Evolutionary conservation across 495 filamentous ascomycete genomes (phyloP).

Genomic region (Neurospora sp.): DNA sequence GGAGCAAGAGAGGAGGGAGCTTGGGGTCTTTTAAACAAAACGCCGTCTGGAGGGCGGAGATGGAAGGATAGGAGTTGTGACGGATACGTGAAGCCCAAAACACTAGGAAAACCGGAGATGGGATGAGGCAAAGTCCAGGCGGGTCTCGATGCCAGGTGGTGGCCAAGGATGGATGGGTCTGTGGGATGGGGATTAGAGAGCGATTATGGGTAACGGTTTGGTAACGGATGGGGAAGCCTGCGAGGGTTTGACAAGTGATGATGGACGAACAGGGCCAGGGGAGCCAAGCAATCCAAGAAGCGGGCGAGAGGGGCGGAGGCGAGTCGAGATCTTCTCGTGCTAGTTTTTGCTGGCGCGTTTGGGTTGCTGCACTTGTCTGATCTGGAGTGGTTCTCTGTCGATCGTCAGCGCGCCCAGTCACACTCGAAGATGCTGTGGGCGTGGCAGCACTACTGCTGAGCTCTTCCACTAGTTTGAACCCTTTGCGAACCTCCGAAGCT

Average conservation of each 20-base stretch:
- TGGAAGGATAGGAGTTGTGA: background rate
- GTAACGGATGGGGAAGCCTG: background rate
- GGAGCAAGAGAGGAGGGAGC: conserved; percentile 3
- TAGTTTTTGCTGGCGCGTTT: conserved; percentile 1
- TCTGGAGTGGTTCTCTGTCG: background rate
- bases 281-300: background rate
- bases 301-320: conserved; percentile 11
- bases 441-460: background rate
- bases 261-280: background rate
- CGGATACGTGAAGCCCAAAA: background rate
- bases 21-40: conserved; percentile 18
- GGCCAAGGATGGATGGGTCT: conserved; percentile 4
- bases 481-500: background rate
- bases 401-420: background rate
- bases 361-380: conserved; percentile 1
- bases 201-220: background rate
- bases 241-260: background rate
- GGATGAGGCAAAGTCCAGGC: conserved; percentile 17
- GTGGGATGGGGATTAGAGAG: background rate
- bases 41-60: background rate
- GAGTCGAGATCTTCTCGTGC: conserved; percentile 23
- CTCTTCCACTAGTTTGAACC: background rate
- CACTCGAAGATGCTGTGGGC: background rate
- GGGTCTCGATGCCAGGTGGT: background rate
- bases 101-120: conserved; percentile 7